Evolutionary conservation across 768 basidiomycete species (phyloP).

Genomic region (Boletales sp.): DNA sequence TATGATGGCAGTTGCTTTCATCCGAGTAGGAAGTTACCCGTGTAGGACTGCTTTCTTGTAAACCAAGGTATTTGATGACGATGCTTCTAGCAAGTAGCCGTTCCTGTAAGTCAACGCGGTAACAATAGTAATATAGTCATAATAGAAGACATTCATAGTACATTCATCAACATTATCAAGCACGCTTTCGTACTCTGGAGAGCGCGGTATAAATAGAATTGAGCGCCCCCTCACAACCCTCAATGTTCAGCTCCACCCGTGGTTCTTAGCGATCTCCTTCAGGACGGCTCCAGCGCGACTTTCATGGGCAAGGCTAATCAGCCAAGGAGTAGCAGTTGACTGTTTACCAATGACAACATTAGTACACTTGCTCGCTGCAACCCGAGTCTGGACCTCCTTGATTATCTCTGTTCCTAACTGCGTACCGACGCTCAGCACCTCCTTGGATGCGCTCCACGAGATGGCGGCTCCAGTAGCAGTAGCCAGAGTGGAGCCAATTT

Average conservation of each 20-base stretch:
- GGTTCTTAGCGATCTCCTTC: constrained; percentile 12
- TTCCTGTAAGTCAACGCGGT: no score
- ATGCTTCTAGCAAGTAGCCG: no score
- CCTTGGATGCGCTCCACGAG: constrained; percentile 18
- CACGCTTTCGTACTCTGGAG: no score
- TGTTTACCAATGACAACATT: constrained; percentile 7
- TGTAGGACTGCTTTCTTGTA: no score
- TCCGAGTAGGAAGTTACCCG: no score
- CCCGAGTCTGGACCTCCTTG: constrained; percentile 18
- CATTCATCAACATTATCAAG: no score
- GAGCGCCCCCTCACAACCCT: no score
- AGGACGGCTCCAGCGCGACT: constrained; percentile 22
- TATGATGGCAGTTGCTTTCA: no score
- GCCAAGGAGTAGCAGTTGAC: constrained; percentile 20
- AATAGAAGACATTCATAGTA: no score
- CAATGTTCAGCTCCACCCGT: not conserved
- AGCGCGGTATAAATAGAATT: no score
- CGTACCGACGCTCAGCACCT: constrained; percentile 9
- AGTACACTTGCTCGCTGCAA: constrained; percentile 8
- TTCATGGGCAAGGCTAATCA: constrained; percentile 23
- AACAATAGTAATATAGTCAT: no score
- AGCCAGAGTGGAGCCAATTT: constrained; percentile 1
- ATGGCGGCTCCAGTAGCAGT: constrained; percentile 2
- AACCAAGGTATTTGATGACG: no score
- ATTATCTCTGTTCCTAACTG: constrained; percentile 18